A percentile compares a stretch with the other conserved stretches of the same genome.
Evolutionary conservation across 371 early-diverging fungal species (phyloP).

Genomic region (Lichtheimia corymbifera): DNA sequence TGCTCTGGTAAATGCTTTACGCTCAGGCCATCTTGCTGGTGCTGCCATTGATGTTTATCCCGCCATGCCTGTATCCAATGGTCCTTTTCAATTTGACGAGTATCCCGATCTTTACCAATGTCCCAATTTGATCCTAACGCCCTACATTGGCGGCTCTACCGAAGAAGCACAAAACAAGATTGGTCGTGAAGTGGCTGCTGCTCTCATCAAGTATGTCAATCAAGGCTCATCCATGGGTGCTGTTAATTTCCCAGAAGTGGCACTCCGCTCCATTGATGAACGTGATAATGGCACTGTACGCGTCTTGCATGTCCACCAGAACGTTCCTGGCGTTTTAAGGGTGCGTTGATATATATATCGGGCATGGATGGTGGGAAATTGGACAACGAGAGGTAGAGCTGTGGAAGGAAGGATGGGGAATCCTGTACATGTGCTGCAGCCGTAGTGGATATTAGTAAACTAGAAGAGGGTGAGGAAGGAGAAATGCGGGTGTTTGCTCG

Average conservation of each 20-base stretch:
- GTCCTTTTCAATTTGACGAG: constrained; percentile 61
- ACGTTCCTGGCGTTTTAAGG: constrained; percentile 93
- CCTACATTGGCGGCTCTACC: constrained; percentile 98
- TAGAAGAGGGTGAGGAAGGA: no score
- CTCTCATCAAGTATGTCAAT: constrained; percentile 81
- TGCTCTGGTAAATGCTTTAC: constrained; percentile 83
- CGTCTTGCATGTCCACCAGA: constrained; percentile 90
- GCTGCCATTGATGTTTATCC: constrained; percentile 97
- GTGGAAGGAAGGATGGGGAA: no score
- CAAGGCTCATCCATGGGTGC: constrained; percentile 86
- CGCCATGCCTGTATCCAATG: constrained; percentile 89
- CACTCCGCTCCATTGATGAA: constrained; percentile 76
- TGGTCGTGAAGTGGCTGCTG: constrained; percentile 89
- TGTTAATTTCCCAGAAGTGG: constrained; percentile 96
- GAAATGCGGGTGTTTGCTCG: no score
- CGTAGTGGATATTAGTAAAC: no score
- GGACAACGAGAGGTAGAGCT: no score
- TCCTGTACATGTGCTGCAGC: no score
- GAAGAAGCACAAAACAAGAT: constrained; percentile 98
- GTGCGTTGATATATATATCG: constrained; percentile 6
- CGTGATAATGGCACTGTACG: constrained; percentile 76
- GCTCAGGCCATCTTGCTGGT: constrained; percentile 90
- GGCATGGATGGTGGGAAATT: no score
- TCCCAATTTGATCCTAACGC: constrained; percentile 93
- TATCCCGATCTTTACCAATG: constrained; percentile 79